Base-by-base conservation (phyloP, 2,329 filamentous ascomycete genomes). In the Myriosclerotinia curreyana region DNA sequence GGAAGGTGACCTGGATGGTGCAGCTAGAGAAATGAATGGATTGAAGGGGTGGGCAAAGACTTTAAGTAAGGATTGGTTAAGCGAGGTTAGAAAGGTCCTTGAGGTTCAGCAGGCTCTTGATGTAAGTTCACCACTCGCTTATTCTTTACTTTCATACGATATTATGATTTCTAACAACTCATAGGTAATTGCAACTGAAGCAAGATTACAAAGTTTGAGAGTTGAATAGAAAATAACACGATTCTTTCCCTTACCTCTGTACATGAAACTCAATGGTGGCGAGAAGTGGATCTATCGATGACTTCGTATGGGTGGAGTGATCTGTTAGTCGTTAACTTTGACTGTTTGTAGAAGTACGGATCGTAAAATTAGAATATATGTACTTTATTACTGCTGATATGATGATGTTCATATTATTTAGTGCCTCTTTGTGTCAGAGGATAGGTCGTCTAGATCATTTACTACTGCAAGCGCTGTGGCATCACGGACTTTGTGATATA, bases 41-140 rank as follows among this genome's bases (percentile, higher is more conserved):
- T 81, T 99, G 54, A 84, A 89, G 67, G 95, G 95, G 34, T 99
- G 95, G 95, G 93, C 94, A 55, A 96, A 95, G 83, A 94, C 93
- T 49, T 79, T 99, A 74, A 96, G 91, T 78, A 87, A 90, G 74
- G 95, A 99, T 77, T 99, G 95, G 95, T 79, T 99, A 70, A 84
- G 83, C 60, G 95, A 99, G 81, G 90, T 92, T 67, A 86, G 95
- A 75, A 90, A 92, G 79, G 91, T 96, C 69, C 81, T 99, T 73
- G 95, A 99, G 80, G 95, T 98, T 69, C 88, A 91, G 79, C 95
- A 99, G 80, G 95, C 95, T 73, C 82, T 99, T 73, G 95, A 99
- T 78, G 95, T 96, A 78, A 86, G 88, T 84, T 69, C 65, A 40
- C 34, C 62, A 34, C n/a, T 68, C n/a, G 25, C 46, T 31, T 44